Base-by-base conservation (phyloP, 345 rosid species). In the Aegle marmelos region DNA sequence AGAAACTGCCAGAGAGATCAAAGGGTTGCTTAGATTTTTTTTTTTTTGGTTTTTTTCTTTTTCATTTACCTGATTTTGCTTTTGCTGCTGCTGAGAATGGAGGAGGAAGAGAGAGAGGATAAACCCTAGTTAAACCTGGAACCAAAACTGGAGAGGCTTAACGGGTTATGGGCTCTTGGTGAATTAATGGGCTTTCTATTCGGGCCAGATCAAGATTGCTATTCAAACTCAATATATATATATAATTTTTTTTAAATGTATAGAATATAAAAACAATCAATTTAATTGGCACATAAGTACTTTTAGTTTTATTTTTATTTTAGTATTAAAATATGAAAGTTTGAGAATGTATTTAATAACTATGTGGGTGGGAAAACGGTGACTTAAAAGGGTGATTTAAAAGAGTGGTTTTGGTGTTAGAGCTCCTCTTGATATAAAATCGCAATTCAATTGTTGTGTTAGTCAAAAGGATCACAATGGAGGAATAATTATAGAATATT, bases 41-140 rank as follows among this genome's bases (percentile, higher is more conserved):
- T 39, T 41, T 41, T 45, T 41, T 41, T 7, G 0, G 3, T 3
- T 4, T 7, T 36, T 36, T 36, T 0, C 50, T 13, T 45, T 45
- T 45, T 13, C 50, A 39, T 27, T 24, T 41, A 68, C 72, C 33
- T 45, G 57, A 45, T 25, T 30, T 53, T n/a, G 56, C 39, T 30
- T 58, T 58, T 45, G 54, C 54, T 28, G 74, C 37, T 17, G 36
- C 60, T 50, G 50, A 30, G 5, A 28, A 57, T 25, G 1, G 60
- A 9, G 9, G 69, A 19, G 39, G 33, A 8, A 65, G 16, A 59
- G 25, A 59, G 25, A 36, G 34, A 14, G 2, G 36, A 24, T 73
- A 59, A 73, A 73, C 67, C 76, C 76, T 73, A 14, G 57, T 17
- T 37, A 73, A 73, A 59, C 67, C 76, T 16, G 24, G 2, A 7